Evolutionary conservation across 2,329 filamentous ascomycete species (phyloP).

Genomic region (Cladosporium colombiae): DNA sequence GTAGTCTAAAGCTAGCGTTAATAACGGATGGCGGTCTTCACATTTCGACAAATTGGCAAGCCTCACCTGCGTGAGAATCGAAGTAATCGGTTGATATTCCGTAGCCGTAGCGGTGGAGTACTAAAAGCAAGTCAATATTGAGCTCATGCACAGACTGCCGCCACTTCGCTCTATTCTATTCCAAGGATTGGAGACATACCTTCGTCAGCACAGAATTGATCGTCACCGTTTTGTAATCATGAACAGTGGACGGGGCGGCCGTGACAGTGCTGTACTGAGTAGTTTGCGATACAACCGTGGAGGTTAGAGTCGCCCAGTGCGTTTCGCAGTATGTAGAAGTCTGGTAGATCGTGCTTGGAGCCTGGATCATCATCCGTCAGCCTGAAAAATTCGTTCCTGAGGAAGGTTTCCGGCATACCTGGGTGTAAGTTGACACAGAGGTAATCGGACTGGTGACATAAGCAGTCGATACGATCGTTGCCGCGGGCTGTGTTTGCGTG

Average conservation of each 20-base stretch:
- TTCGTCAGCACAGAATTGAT: constrained; percentile 9
- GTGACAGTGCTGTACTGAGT: not conserved
- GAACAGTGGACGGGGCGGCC: not conserved
- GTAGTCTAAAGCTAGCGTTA: not conserved
- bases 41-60: not conserved
- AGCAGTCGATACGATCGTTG: not conserved
- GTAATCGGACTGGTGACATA: constrained; percentile 1
- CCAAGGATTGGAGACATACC: not conserved
- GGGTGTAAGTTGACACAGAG: constrained; percentile 14
- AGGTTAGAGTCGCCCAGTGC: constrained; percentile 6
- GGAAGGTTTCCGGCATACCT: not conserved
- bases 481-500: not conserved
- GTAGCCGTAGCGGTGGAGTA: not conserved
- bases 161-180: not conserved
- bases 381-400: not conserved
- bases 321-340: constrained; percentile 5
- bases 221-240: not conserved
- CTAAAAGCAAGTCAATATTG: not conserved
- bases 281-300: not conserved
- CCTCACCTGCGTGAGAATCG: not conserved
- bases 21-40: not conserved
- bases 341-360: constrained; percentile 8
- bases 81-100: not conserved
- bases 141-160: not conserved
- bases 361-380: not conserved